These are phyloP conservation scores for Botryotinia calthae DNA, from an alignment of 2,329 filamentous ascomycete genomes.

Conservation along the genomic window DNA sequence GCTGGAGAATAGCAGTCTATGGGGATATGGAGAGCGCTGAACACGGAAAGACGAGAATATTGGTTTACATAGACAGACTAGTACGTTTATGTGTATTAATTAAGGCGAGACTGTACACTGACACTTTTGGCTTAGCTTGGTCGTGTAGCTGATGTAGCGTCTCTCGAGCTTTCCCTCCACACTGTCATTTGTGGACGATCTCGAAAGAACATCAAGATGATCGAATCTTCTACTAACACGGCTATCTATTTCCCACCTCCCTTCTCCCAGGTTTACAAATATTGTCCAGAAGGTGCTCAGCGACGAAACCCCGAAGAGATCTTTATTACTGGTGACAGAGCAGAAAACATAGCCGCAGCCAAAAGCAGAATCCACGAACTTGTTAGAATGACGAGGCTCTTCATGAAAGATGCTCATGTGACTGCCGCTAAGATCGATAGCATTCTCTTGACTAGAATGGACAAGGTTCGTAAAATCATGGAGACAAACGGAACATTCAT, in stretches of 20 bases:
- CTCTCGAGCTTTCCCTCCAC: slow-evolving; percentile 83
- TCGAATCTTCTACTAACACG: slow-evolving; percentile 91
- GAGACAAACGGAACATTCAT: slow-evolving; percentile 96
- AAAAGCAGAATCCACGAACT: slow-evolving; percentile 90
- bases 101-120: slow-evolving; percentile 36
- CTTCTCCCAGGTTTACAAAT: slow-evolving; percentile 88
- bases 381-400: slow-evolving; percentile 75
- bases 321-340: slow-evolving; percentile 88
- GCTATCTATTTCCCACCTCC: slow-evolving; percentile 97
- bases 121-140: slow-evolving; percentile 54
- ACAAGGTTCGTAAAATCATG: slow-evolving; percentile 97
- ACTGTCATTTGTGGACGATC: slow-evolving; percentile 90
- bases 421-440: slow-evolving; percentile 92
- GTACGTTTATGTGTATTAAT: slow-evolving; percentile 23
- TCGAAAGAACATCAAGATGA: slow-evolving; percentile 95
- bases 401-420: slow-evolving; percentile 88
- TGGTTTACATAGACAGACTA: slow-evolving; percentile 84
- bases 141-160: slow-evolving; percentile 72
- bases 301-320: slow-evolving; percentile 85
- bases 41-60: slow-evolving; percentile 90
- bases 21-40: slow-evolving; percentile 94
- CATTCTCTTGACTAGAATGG: slow-evolving; percentile 83
- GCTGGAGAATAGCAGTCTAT: slow-evolving; percentile 90
- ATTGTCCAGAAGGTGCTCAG: slow-evolving; percentile 77
- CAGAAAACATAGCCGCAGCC: slow-evolving; percentile 79